Evolutionary conservation across 2,329 filamentous ascomycete species (phyloP), one percentile per base, ranked within the genome.

Genomic region (Xylariaceae sp.): DNA sequence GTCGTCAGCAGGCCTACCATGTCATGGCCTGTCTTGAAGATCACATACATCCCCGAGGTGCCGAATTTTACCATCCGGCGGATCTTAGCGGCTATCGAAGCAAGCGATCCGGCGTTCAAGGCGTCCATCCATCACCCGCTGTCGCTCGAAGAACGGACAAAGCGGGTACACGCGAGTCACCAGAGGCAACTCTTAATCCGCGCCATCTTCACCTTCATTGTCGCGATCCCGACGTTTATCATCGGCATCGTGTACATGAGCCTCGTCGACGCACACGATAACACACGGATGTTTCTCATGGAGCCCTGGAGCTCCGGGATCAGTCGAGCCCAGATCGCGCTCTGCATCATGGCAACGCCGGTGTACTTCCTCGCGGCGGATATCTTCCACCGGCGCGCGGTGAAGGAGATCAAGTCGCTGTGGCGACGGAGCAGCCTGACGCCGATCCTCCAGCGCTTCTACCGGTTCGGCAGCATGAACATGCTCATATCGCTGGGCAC

Each of bases 381-480:
- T 70, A 80, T 92, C 1, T 97, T 97, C 71, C 93, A 97, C 69
- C 74, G 81, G 12, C 83, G 90, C 41, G 89, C 91, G 0, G 70
- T 92, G 63, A 95, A 92, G 70, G 93, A 96, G 66, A 76, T 97
- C 12, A 80, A 80, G 58, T 81, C 86, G 0, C 78, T 96, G 60
- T 97, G 93, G 93, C 82, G 89, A 20, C 85, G 78, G 2, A 84
- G 86, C 23, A 96, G 91, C 69, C 84, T 82, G 40, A 88, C 88
- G 1, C 89, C 91, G 0, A 71, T 96, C 3, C 65, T 90, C 16
- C 83, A 88, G 64, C 81, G 93, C 14, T 93, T 97, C 68, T 91
- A 92, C 71, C 87, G 89, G n/a, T 97, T 97, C 67, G 93, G 93
- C 7, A 96, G 92, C 76, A 97, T 97, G 93, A 96, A 96, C 70